Evolutionary conservation across 1,139 yeast genomes (phyloP), one percentile per base, ranked within the genome.

Genomic region (Candida freyschussii): DNA sequence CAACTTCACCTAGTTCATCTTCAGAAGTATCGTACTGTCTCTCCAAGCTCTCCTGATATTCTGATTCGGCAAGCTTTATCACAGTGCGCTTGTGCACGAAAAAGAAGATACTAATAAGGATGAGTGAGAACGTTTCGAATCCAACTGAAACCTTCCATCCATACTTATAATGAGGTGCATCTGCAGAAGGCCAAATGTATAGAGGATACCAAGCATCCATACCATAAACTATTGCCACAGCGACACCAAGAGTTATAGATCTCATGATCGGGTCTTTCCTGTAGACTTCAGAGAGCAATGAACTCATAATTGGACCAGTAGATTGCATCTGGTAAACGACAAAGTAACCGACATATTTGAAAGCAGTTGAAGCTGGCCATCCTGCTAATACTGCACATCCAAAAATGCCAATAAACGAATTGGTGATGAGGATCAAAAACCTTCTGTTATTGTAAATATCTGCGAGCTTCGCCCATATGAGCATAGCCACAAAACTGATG

Each of bases 311-410:
- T 2, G 39, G 36, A 12, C 41, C 33, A 7, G 28, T 22, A 7
- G 23, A 22, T 7, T 27, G 25, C 21, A 27, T 32, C 13, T 27
- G 26, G 12, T 20, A 29, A 7, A 32, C 13, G 3, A 34, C 4
- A 47, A 62, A 52, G 41, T 59, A 66, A 2, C 67, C 68, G 35
- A 60, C 57, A 59, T 65, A 60, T 25, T 57, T 59, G 8, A 60
- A 67, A 2, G 59, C 56, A 21, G 54, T 57, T 8, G 61, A 55
- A 7, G 63, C 59, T 24, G 58, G 34, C 41, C 36, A 37, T 8
- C 23, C 26, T 6, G 36, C 32, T 8, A 39, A 14, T 5, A 36
- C 14, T 7, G 31, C 27, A 19, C 20, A 14, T 4, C 23, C 35
- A 15, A 33, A 39, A 2, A 47, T 34, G 18, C 27, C 28, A 25